These are phyloP conservation scores for Aegilops tauschii DNA, from an alignment of 176 grass and related monocot species.

Conservation along the genomic window DNA sequence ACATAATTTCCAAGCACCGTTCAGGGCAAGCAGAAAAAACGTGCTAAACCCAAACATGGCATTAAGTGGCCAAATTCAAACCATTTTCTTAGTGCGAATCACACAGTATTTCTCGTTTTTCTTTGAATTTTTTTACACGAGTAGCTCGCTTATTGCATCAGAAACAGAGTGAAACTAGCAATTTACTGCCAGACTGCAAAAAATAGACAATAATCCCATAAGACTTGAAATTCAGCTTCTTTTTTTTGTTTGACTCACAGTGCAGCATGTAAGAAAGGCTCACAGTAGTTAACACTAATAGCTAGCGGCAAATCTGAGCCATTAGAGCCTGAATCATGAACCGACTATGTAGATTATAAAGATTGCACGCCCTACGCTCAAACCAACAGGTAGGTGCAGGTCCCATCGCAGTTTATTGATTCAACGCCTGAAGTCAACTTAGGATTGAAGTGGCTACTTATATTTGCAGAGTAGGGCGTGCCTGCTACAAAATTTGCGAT, in stretches of 20 bases:
- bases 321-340: neutral
- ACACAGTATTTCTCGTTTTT: neutral
- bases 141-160: neutral
- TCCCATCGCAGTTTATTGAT: neutral
- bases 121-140: neutral
- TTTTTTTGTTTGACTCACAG: neutral
- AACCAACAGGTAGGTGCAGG: neutral
- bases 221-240: neutral
- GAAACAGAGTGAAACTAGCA: neutral
- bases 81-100: neutral
- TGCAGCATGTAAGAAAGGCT: neutral
- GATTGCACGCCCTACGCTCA: neutral
- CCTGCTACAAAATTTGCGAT: neutral
- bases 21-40: neutral
- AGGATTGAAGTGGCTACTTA: neutral
- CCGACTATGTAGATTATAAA: neutral
- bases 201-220: neutral
- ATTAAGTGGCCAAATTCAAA: neutral
- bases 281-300: neutral
- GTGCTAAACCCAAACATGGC: neutral
- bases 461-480: neutral
- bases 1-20: neutral
- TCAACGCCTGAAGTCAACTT: neutral
- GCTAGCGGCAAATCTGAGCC: neutral
- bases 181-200: conserved; percentile 7